Evolutionary conservation across 78 protist genomes (phyloP).

Genomic region (Dictyostelium capitatum): DNA sequence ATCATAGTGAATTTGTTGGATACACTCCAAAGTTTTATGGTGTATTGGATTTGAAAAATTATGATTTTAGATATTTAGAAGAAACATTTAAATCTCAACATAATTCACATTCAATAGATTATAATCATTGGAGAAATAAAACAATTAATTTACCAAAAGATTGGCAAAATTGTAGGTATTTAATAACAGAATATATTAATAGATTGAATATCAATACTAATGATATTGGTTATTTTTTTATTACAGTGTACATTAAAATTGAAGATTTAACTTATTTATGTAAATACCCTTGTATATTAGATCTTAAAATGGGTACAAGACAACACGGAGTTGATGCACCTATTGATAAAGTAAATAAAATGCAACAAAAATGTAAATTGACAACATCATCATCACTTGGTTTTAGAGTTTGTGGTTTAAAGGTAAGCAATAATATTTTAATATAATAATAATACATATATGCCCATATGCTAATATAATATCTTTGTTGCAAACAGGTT

Average conservation of each 20-base stretch:
- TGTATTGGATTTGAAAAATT: conserved; percentile 44
- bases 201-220: not conserved
- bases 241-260: conserved; percentile 74
- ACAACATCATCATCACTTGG: conserved; percentile 69
- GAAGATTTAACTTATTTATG: conserved; percentile 79
- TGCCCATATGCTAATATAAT: not conserved
- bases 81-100: conserved; percentile 44
- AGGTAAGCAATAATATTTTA: not conserved
- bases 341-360: conserved; percentile 37
- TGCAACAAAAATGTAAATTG: conserved; percentile 59
- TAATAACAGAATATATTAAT: no score
- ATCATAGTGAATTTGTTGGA: conserved; percentile 60
- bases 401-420: conserved; percentile 77
- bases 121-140: conserved; percentile 77
- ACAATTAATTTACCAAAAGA: conserved; percentile 75
- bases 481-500: not conserved
- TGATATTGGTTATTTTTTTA: no score
- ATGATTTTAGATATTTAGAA: conserved; percentile 57
- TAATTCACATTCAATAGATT: conserved; percentile 43
- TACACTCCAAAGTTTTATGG: conserved; percentile 74
- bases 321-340: conserved; percentile 71
- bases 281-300: conserved; percentile 81
- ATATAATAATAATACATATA: no score
- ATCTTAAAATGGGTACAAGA: conserved; percentile 72
- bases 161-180: conserved; percentile 76